Conservation (phyloP, 768 basidiomycete genomes). For the Boletellus sp. region DNA sequence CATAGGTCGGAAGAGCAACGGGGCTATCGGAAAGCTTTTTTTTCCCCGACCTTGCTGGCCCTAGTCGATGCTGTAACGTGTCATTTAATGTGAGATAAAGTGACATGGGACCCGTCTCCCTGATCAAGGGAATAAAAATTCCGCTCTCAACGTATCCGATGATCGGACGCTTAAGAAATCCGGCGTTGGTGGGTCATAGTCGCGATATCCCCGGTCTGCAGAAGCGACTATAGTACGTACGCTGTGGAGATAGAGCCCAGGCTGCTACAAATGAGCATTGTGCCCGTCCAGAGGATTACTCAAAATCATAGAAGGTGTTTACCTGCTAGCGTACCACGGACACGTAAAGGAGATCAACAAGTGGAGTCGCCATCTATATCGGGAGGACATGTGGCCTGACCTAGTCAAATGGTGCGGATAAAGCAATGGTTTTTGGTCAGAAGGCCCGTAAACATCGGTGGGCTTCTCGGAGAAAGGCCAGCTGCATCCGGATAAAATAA, state of each 20-base stretch:
- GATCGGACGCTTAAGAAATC: conserved; percentile 15
- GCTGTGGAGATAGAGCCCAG: conserved; percentile 15
- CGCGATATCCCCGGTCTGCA: conserved; percentile 9
- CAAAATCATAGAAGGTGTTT: conserved; percentile 5
- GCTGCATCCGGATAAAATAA: conserved; percentile 3
- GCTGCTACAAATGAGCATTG: conserved; percentile 7
- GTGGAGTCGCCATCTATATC: conserved; percentile 5
- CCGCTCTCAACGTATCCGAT: conserved; percentile 15
- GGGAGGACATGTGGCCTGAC: not conserved
- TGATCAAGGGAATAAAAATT: conserved; percentile 13
- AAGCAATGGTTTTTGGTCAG: not conserved
- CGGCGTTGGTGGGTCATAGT: conserved; percentile 7
- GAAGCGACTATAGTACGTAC: conserved; percentile 16
- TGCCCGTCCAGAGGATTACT: conserved; percentile 1
- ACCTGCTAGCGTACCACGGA: conserved; percentile 8
- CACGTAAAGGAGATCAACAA: conserved; percentile 15
- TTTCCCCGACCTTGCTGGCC: conserved; percentile 4
- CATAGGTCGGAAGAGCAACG: conserved; percentile 9
- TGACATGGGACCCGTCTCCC: conserved; percentile 7
- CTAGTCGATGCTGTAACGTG: conserved; percentile 18
- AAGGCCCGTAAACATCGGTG: conserved; percentile 6
- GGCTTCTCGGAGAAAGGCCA: conserved; percentile 3
- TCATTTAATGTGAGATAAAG: conserved; percentile 22
- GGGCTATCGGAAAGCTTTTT: conserved; percentile 13
- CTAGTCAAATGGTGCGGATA: not conserved